phyloP scores from a whole-genome alignment of 352 stramenopile species.

The Phytophthora foliorum region DNA sequence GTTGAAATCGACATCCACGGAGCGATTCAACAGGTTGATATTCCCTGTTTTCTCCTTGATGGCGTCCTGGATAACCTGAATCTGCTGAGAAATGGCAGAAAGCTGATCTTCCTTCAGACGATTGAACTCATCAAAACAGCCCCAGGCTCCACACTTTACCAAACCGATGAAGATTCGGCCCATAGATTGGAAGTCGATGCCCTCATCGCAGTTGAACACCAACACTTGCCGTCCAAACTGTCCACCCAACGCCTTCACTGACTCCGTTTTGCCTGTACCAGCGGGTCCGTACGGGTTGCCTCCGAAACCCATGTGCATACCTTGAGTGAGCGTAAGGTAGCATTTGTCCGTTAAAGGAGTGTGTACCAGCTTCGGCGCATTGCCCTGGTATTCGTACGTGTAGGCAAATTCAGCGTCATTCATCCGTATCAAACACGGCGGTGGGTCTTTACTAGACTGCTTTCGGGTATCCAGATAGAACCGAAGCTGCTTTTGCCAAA shows the following conservation, averaged over 20 bases:
- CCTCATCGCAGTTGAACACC: constrained; percentile 96
- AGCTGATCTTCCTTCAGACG: constrained; percentile 95
- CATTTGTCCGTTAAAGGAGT: constrained; percentile 96
- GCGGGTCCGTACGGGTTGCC: constrained; percentile 95
- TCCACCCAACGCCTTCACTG: constrained; percentile 93
- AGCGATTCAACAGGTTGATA: constrained; percentile 87
- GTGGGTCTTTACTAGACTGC: constrained; percentile 40
- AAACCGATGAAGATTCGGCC: constrained; percentile 96
- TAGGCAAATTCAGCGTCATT: constrained; percentile 92
- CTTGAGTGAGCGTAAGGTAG: constrained; percentile 95
- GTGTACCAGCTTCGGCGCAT: constrained; percentile 94
- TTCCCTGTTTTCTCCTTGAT: constrained; percentile 87
- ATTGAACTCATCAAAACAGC: constrained; percentile 98
- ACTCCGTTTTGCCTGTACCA: constrained; percentile 96
- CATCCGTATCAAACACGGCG: constrained; percentile 68
- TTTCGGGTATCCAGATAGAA: constrained; percentile 85
- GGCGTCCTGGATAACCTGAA: constrained; percentile 95
- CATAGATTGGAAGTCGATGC: constrained; percentile 96
- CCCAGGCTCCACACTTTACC: constrained; percentile 95
- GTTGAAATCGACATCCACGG: constrained; percentile 93
- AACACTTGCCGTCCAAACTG: constrained; percentile 94
- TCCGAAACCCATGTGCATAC: constrained; percentile 94
- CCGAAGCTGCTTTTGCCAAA: constrained; percentile 95
- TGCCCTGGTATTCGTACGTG: constrained; percentile 97
- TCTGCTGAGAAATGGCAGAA: constrained; percentile 95